A percentile compares a stretch with the other conserved stretches of the same genome.
Evolutionary conservation across 257 asterid genomes (phyloP).

Genomic region (Sherardia arvensis): DNA sequence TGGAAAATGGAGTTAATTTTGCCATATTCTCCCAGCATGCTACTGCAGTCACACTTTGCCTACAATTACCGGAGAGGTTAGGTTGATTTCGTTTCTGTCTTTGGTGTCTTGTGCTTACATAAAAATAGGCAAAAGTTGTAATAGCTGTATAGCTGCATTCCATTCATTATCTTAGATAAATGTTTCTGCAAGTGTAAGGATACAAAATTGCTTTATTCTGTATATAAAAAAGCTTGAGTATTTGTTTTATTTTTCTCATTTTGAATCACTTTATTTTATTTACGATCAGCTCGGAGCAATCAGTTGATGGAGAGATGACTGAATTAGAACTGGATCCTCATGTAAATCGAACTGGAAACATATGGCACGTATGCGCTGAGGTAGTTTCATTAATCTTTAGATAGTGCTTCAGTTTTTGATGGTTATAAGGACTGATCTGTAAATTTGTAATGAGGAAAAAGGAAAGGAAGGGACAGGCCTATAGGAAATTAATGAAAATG

Average conservation of each 20-base stretch:
- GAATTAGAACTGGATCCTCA: constrained; percentile 70
- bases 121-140: neutral
- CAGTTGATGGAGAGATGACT: constrained; percentile 41
- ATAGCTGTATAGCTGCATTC: neutral
- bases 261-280: neutral
- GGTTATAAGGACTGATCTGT: neutral
- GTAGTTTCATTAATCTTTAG: constrained; percentile 25
- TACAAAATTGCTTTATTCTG: no score
- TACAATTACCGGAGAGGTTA: constrained; percentile 61
- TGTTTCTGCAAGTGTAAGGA: neutral
- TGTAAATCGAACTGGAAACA: constrained; percentile 76
- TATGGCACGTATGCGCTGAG: constrained; percentile 94
- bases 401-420: neutral
- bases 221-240: neutral
- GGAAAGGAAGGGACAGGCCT: neutral
- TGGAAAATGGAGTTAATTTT: constrained; percentile 74
- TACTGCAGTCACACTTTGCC: constrained; percentile 70
- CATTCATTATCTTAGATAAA: no score
- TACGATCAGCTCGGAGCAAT: constrained; percentile 25
- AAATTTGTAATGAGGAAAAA: neutral
- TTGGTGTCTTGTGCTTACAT: neutral
- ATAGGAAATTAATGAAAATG: neutral
- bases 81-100: constrained; percentile 9
- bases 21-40: constrained; percentile 90
- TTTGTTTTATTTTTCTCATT: neutral